These are phyloP conservation scores for Phytophthora citricola DNA, from an alignment of 352 stramenopile species.

Conservation along the genomic window DNA sequence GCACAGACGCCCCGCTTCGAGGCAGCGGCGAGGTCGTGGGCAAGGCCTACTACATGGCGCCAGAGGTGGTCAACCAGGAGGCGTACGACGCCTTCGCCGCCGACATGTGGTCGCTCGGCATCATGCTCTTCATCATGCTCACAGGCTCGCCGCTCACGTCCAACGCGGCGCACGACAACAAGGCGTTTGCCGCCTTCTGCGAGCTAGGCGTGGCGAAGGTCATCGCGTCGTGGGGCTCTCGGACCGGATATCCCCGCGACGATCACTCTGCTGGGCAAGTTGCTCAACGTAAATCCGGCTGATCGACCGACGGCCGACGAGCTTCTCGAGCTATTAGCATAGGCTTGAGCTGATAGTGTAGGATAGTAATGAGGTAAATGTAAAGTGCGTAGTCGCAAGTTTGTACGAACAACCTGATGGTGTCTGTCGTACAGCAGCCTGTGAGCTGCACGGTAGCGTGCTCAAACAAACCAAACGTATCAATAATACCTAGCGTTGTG, in stretches of 20 bases:
- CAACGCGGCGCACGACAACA: conserved; percentile 38
- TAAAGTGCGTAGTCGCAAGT: background rate
- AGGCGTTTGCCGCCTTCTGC: conserved; percentile 41
- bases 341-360: conserved; percentile 11
- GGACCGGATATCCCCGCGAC: conserved; percentile 22
- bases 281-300: conserved; percentile 7
- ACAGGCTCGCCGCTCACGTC: conserved; percentile 53
- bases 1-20: conserved; percentile 24
- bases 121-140: conserved; percentile 76
- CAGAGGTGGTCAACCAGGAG: conserved; percentile 44
- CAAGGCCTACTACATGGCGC: conserved; percentile 70
- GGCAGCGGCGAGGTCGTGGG: conserved; percentile 37
- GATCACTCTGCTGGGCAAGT: conserved; percentile 11
- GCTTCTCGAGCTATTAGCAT: conserved; percentile 21
- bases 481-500: background rate
- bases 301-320: conserved; percentile 16
- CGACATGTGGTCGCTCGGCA: conserved; percentile 70
- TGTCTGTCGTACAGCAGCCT: background rate
- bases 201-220: conserved; percentile 55
- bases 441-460: background rate
- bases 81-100: conserved; percentile 55
- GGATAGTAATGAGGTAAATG: background rate
- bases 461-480: too few species aligned
- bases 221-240: conserved; percentile 54
- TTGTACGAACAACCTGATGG: background rate